Base-by-base conservation (phyloP, 2,329 filamentous ascomycete species). In the Aspergillus oerlinghausenensis region DNA sequence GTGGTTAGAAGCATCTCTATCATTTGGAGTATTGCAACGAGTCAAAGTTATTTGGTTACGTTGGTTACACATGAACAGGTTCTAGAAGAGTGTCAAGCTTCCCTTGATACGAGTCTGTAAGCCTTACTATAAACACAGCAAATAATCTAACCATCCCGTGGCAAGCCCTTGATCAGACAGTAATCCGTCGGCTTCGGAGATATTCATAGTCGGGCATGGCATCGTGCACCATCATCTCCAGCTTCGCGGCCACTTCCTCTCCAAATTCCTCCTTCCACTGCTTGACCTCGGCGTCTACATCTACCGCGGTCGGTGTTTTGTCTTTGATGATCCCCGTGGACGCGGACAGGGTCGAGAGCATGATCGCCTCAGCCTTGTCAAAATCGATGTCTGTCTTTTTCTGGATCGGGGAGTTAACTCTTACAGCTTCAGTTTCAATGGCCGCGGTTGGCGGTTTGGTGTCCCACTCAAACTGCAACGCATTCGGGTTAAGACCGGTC, bases 181-280 rank as follows among this genome's bases (percentile, higher is more conserved):
- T 62, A n/a, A 70, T 43, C 1, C 65, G 56, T 10, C 60, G 56
- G 4, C 59, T 67, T 56, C 64, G 69, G 51, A 78, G 52, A 58
- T 70, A 76, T 58, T 74, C 69, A 62, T 77, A 78, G 52, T 76
- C 73, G 21, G 67, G 64, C 73, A 76, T 75, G 1, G 73, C 68
- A 29, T 65, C 64, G 40, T 57, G 25, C 14, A 73, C 70, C 25
- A 60, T 58, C 48, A 61, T 59, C 55, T 69, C 65, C 40, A 75
- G 50, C 14, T 61, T 29, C n/a, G 32, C 40, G 11, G 62, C 67
- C 6, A 57, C 47, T 49, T 68, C 62, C 32, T 69, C 65, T 2
- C 70, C 72, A 59, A 73, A 73, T 54, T 75, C 73, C 11, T 62
- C 63, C 51, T 62, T 67, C 75, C 75, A 78, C 55, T 72, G 70